Evolutionary conservation across 2,329 filamentous ascomycete genomes (phyloP), one percentile per base, ranked within the genome.

Genomic region (Colletotrichum siamense): DNA sequence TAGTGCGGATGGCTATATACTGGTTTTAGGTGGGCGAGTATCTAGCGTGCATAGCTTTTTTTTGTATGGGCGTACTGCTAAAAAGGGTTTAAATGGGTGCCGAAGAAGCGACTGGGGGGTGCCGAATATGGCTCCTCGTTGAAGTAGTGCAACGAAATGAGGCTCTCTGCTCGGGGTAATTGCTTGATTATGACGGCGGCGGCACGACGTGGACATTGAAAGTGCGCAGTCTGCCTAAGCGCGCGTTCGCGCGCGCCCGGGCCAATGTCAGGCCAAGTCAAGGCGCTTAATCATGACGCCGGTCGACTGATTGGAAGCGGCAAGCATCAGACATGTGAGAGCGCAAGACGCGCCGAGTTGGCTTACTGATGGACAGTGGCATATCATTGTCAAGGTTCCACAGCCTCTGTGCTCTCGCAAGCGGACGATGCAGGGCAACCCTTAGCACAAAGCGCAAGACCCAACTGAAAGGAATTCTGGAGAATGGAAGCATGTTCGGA

Each of bases 401-500:
- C n/a, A 10, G 12, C 44, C 44, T 52, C n/a, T 52, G 44, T 52
- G 44, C 44, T 52, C n/a, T 52, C 44, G 12, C n/a, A 12, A 52
- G 22, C n/a, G 44, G 44, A 52, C 44, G 44, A 52, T 24, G 16
- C 44, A 52, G 44, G 44, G 44, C n/a, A 52, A 22, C n/a, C 44
- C 44, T 52, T n/a, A 49, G 39, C 39, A 52, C 44, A 22, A 24
- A 22, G n/a, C n/a, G 44, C 44, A 13, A 22, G 44, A 44, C n/a
- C 30, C n/a, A 32, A 13, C 12, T 67, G 34, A 26, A 28, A 26
- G 34, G 36, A 30, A 34, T 18, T 55, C n/a, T 39, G 26, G 44
- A 49, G n/a, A 57, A 65, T 34, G 49, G 67, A 49, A 68, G 44
- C 28, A 55, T 71, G 72, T 71, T 74, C 72, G 72, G 72, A 74